These are phyloP conservation scores for Didymella exigua DNA, from an alignment of 2,329 filamentous ascomycete genomes.

Conservation along the genomic window DNA sequence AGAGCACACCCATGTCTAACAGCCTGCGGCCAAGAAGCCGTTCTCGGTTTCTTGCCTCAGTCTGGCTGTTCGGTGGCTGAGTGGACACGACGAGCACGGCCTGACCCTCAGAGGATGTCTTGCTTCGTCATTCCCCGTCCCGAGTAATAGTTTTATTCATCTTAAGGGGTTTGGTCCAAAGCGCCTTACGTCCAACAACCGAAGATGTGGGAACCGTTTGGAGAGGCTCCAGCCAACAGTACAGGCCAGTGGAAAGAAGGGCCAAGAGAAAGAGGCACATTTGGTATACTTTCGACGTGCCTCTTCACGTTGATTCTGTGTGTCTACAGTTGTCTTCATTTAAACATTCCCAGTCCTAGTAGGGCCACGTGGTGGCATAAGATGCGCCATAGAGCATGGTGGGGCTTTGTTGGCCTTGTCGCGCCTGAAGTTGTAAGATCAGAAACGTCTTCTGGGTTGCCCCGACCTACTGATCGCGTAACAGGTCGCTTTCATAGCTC, in stretches of 20 bases:
- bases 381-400: background rate
- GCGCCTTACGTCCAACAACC: too few relatives aligned
- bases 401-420: background rate
- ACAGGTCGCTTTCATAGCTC: background rate
- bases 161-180: too few relatives aligned
- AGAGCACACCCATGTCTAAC: too few relatives aligned
- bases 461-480: too few relatives aligned
- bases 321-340: background rate
- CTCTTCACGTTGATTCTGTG: background rate
- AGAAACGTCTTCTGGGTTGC: too few relatives aligned
- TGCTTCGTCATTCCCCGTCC: too few relatives aligned
- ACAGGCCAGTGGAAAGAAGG: background rate
- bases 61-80: too few relatives aligned
- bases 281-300: background rate
- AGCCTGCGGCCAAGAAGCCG: too few relatives aligned
- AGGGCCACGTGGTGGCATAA: background rate
- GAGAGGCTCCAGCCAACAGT: background rate
- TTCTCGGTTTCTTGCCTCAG: too few relatives aligned
- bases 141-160: too few relatives aligned
- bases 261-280: background rate
- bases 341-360: background rate
- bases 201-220: conserved; percentile 3
- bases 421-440: background rate
- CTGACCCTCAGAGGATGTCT: too few relatives aligned
- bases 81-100: too few relatives aligned